Percentiles rank a stretch among this genome's conserved stretches.
Evolutionary conservation across 179 eudicot genomes (phyloP).

Genomic region (Corrigiola litoralis): DNA sequence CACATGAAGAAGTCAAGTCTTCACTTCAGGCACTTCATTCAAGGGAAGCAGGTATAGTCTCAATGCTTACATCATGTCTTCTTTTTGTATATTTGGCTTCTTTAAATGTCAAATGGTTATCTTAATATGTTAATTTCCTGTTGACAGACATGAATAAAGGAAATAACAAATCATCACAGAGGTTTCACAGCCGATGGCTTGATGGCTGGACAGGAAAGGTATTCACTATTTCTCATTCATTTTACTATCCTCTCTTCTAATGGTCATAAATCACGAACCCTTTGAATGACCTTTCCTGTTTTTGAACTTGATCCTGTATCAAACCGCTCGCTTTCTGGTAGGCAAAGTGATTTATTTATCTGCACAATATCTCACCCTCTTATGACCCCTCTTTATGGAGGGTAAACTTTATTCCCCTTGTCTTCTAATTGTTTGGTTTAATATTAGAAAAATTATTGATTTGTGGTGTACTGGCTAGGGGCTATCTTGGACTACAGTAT

Average conservation of each 20-base stretch:
- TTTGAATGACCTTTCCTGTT: background rate
- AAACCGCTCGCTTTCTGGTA: background rate
- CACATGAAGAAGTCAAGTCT: conserved; percentile 7
- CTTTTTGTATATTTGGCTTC: background rate
- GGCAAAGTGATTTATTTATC: background rate
- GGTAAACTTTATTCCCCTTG: too few relatives aligned
- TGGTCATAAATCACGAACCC: background rate
- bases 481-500: background rate
- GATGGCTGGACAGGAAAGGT: conserved; percentile 84
- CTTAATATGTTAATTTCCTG: conserved; percentile 9
- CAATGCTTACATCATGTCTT: background rate
- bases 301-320: background rate
- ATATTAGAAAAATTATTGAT: background rate
- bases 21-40: conserved; percentile 2
- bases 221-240: background rate
- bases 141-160: conserved; percentile 35
- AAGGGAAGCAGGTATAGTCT: conserved; percentile 3
- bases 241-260: background rate
- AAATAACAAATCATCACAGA: conserved; percentile 24
- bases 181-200: conserved; percentile 76
- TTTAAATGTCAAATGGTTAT: conserved; percentile 13
- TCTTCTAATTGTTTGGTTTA: too few relatives aligned
- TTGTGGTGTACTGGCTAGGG: background rate
- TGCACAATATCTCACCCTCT: background rate
- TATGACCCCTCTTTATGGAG: background rate